Evolutionary conservation across 108 stramenopile genomes (phyloP).

Genomic region (Skeletonema costatum): DNA sequence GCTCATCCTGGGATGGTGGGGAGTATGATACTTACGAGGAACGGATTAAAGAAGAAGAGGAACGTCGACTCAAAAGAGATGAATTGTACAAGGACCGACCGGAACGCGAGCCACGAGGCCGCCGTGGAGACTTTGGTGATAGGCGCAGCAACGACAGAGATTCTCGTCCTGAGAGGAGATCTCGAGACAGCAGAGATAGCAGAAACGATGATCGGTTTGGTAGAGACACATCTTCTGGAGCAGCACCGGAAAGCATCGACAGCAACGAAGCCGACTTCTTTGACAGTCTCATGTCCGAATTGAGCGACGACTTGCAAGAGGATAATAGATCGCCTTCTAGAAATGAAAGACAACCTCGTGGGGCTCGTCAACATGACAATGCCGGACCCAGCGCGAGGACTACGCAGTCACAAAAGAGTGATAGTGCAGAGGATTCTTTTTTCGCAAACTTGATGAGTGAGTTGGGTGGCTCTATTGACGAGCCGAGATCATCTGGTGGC

Average conservation of each 20-base stretch:
- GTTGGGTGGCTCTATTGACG: slow-evolving; percentile 37
- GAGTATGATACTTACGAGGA: slow-evolving; percentile 15
- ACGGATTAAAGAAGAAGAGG: slow-evolving; percentile 40
- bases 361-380: slow-evolving; percentile 41
- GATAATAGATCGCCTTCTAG: slow-evolving; percentile 10
- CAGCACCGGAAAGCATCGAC: slow-evolving; percentile 6
- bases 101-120: slow-evolving; percentile 9
- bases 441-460: slow-evolving; percentile 61
- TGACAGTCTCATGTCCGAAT: slow-evolving; percentile 54
- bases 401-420: not conserved
- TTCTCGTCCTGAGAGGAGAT: slow-evolving; percentile 17
- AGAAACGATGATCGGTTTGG: slow-evolving; percentile 44
- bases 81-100: slow-evolving; percentile 37
- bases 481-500: slow-evolving; percentile 12
- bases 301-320: slow-evolving; percentile 40
- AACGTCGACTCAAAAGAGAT: slow-evolving; percentile 10
- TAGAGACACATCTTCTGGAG: slow-evolving; percentile 32
- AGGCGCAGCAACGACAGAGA: slow-evolving; percentile 5
- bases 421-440: slow-evolving; percentile 49
- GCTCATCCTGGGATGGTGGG: slow-evolving; percentile 48
- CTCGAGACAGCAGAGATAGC: slow-evolving; percentile 41
- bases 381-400: slow-evolving; percentile 28
- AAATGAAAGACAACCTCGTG: slow-evolving; percentile 16
- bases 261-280: slow-evolving; percentile 53
- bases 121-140: slow-evolving; percentile 14